These are phyloP conservation scores for Imleria badia DNA, from an alignment of 768 basidiomycete species.

Conservation along the genomic window DNA sequence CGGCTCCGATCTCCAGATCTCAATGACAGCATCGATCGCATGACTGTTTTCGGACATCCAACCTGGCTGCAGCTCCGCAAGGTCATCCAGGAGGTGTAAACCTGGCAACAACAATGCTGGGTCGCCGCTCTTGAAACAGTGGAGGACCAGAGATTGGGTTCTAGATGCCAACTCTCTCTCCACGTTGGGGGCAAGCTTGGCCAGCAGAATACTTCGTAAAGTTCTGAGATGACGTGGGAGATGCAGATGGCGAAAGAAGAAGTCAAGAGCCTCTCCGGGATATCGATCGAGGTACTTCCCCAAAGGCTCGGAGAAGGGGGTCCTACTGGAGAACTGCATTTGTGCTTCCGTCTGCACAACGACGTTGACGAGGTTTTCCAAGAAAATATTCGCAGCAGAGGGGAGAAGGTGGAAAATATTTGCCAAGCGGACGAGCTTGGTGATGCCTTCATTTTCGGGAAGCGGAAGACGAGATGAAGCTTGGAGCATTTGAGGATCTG, in stretches of 20 bases:
- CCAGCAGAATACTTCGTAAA: constrained; percentile 77
- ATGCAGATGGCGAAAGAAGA: constrained; percentile 77
- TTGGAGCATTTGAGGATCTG: constrained; percentile 82
- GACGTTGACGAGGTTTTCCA: constrained; percentile 81
- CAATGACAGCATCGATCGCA: constrained; percentile 69
- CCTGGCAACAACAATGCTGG: constrained; percentile 59
- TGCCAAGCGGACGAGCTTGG: constrained; percentile 90
- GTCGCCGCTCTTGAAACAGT: constrained; percentile 52
- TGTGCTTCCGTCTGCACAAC: constrained; percentile 91
- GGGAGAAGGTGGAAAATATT: constrained; percentile 98
- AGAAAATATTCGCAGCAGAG: constrained; percentile 87
- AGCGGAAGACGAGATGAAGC: constrained; percentile 78
- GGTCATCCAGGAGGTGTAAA: constrained; percentile 73
- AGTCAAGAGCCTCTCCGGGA: constrained; percentile 79
- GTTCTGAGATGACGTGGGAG: constrained; percentile 82
- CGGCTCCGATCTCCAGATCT: constrained; percentile 64
- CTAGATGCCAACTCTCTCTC: constrained; percentile 65
- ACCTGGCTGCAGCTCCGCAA: constrained; percentile 59
- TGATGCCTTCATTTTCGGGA: constrained; percentile 86
- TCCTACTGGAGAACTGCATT: constrained; percentile 85
- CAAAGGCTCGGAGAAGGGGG: constrained; percentile 91
- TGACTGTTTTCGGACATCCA: constrained; percentile 73
- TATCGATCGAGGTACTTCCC: constrained; percentile 92
- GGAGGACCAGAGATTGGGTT: constrained; percentile 51
- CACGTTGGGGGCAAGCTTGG: constrained; percentile 73